Percentiles rank a stretch among this genome's conserved stretches.
These are phyloP conservation scores for Dissophora ornata DNA, from an alignment of 192 early-diverging fungal genomes.

Conservation along the genomic window DNA sequence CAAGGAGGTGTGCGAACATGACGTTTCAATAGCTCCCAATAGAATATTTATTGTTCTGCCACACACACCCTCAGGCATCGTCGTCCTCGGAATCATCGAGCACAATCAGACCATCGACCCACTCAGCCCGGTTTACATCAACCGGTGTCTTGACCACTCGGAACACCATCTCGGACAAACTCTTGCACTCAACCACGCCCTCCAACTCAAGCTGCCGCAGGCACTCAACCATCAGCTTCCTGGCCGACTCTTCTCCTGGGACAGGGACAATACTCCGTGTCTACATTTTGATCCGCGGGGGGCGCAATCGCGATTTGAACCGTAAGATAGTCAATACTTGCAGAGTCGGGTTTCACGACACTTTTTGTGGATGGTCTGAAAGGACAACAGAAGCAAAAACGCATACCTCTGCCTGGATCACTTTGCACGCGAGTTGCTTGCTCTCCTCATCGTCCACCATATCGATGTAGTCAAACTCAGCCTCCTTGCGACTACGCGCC, in stretches of 20 bases:
- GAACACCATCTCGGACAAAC: neutral
- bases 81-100: constrained; percentile 9
- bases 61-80: neutral
- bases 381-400: neutral
- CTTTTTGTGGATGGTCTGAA: too few species aligned
- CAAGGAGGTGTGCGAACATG: neutral
- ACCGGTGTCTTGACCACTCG: neutral
- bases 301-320: neutral
- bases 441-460: constrained; percentile 12
- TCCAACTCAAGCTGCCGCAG: constrained; percentile 1
- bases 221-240: neutral
- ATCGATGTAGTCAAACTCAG: constrained; percentile 21
- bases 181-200: constrained; percentile 6
- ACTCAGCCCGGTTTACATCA: neutral
- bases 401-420: neutral
- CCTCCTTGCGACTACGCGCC: neutral
- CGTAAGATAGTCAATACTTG: neutral
- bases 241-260: neutral
- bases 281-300: constrained; percentile 16
- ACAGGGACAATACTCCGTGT: neutral
- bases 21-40: too few species aligned
- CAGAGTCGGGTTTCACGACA: too few species aligned
- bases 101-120: neutral
- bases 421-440: neutral
- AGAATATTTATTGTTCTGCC: neutral